phyloP scores from a whole-genome alignment of 257 asterid species.

The Fraxinus quadrangulata region DNA sequence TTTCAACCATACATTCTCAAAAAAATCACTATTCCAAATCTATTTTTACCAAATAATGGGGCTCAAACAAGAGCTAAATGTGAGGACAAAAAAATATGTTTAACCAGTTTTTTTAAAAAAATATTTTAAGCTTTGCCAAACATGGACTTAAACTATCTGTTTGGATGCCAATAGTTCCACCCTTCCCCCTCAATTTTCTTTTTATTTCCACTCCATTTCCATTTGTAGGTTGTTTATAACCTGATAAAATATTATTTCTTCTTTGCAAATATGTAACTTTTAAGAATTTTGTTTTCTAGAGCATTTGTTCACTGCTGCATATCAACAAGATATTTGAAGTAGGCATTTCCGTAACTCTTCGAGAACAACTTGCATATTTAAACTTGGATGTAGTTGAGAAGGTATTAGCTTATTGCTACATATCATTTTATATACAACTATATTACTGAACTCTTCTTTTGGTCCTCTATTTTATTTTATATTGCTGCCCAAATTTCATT shows the following conservation, averaged over 20 bases:
- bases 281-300: constrained; percentile 46
- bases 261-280: constrained; percentile 17
- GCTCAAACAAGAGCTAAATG: background rate
- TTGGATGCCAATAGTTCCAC: constrained; percentile 24
- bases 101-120: background rate
- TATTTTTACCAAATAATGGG: too few species aligned
- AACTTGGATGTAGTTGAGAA: constrained; percentile 73
- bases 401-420: constrained; percentile 43
- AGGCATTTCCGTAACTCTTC: constrained; percentile 77
- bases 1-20: too few species aligned
- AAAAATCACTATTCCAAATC: too few species aligned
- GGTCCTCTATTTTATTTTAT: constrained; percentile 8
- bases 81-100: background rate
- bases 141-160: background rate
- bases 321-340: constrained; percentile 91
- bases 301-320: constrained; percentile 83
- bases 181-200: background rate
- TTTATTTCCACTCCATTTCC: constrained; percentile 11
- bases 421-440: constrained; percentile 9
- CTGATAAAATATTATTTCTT: background rate
- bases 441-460: constrained; percentile 8
- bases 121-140: background rate
- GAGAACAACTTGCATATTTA: constrained; percentile 60
- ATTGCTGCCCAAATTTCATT: constrained; percentile 21
- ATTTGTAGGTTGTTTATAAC: constrained; percentile 1